phyloP scores from a whole-genome alignment of 129 eudicot genomes.

The Artemisia tridentata region DNA sequence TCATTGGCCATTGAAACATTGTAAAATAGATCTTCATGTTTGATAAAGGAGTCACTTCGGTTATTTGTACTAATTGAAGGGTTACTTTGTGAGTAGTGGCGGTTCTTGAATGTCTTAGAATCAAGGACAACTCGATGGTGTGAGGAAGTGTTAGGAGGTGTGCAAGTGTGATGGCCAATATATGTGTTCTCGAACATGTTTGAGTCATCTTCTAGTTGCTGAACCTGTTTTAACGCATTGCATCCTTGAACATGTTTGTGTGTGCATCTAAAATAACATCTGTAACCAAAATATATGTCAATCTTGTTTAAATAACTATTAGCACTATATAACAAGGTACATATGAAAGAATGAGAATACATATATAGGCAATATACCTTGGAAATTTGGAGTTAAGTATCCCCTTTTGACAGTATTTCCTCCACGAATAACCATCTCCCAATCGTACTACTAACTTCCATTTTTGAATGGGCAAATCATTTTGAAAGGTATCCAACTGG shows the following conservation, averaged over 20 bases:
- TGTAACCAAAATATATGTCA: constrained; percentile 9
- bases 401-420: constrained; percentile 55
- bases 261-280: constrained; percentile 67
- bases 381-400: constrained; percentile 45
- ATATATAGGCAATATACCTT: neutral
- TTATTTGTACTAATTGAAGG: constrained; percentile 5
- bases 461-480: no score
- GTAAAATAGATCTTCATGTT: constrained; percentile 3
- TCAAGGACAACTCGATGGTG: constrained; percentile 8
- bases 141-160: constrained; percentile 45
- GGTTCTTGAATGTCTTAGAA: neutral
- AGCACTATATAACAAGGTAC: neutral
- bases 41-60: neutral
- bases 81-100: neutral
- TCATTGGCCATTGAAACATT: neutral
- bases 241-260: constrained; percentile 51
- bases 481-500: no score
- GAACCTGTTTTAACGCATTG: constrained; percentile 56
- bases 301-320: neutral
- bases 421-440: constrained; percentile 56
- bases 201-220: constrained; percentile 36
- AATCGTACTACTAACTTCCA: constrained; percentile 11
- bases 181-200: constrained; percentile 42
- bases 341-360: neutral
- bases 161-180: constrained; percentile 52